A percentile compares a stretch with the other conserved stretches of the same genome.
phyloP scores from a whole-genome alignment of 108 stramenopile genomes.

The Chaetoceros muelleri region DNA sequence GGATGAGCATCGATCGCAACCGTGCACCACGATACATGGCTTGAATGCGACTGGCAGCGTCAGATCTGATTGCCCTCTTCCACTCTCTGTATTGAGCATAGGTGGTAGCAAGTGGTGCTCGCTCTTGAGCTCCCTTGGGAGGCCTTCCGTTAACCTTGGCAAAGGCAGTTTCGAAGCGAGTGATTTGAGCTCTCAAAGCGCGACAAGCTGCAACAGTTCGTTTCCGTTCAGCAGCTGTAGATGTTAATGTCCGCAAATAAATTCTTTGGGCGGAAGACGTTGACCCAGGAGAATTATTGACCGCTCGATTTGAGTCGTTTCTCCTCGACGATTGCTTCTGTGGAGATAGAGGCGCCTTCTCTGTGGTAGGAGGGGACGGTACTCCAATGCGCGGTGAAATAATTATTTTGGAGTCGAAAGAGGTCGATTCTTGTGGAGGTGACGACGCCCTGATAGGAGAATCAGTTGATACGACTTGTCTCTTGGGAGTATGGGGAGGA shows the following conservation, averaged over 20 bases:
- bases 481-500: constrained; percentile 1
- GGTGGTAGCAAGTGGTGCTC: constrained; percentile 77
- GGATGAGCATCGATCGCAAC: constrained; percentile 33
- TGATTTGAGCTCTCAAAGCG: constrained; percentile 74
- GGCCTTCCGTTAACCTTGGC: constrained; percentile 58
- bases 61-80: constrained; percentile 82
- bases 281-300: neutral
- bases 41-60: constrained; percentile 78
- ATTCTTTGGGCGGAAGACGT: neutral
- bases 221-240: constrained; percentile 75
- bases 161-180: constrained; percentile 82
- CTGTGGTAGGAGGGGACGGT: neutral
- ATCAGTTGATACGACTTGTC: neutral
- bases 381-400: neutral
- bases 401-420: neutral
- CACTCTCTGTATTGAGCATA: constrained; percentile 84
- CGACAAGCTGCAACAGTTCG: constrained; percentile 81
- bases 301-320: neutral
- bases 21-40: constrained; percentile 60
- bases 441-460: neutral
- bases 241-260: constrained; percentile 54
- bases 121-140: constrained; percentile 71
- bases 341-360: constrained; percentile 2
- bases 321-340: neutral
- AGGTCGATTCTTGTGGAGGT: neutral